Conservation (phyloP, 495 filamentous ascomycete species). For the Xylaria cubensis region DNA sequence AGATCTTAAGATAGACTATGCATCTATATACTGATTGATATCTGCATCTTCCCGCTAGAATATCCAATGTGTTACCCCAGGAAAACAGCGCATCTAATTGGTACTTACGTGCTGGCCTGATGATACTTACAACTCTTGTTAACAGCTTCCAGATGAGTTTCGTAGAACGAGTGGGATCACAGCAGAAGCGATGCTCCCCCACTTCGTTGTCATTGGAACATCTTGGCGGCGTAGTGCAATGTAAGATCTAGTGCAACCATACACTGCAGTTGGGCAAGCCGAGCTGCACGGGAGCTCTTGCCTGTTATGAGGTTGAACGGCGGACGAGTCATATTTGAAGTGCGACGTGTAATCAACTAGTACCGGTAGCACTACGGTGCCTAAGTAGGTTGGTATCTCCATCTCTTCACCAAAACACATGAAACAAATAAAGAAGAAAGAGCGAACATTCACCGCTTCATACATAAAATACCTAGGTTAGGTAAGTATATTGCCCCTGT, state of each 20-base stretch:
- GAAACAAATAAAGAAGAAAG: not conserved
- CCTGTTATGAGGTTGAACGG: not conserved
- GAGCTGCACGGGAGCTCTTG: not conserved
- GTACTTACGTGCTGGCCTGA: not conserved
- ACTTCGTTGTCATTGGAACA: not conserved
- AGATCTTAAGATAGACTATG: not conserved
- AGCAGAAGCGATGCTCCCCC: slow-evolving; percentile 8
- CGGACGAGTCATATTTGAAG: not conserved
- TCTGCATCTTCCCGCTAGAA: not conserved
- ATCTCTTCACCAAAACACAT: not conserved
- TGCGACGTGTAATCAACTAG: not conserved
- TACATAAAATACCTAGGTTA: too few species aligned
- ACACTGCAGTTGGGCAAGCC: slow-evolving; percentile 4
- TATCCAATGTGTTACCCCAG: not conserved
- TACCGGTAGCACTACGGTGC: not conserved
- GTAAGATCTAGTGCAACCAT: not conserved
- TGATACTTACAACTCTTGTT: not conserved
- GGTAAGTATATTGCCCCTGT: not conserved
- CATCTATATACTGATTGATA: not conserved
- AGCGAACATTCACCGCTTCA: not conserved
- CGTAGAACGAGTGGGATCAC: slow-evolving; percentile 19
- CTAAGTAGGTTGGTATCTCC: not conserved
- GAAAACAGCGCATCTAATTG: not conserved
- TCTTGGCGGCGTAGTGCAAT: slow-evolving; percentile 14
- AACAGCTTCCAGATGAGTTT: not conserved